A percentile compares a stretch with the other conserved stretches of the same genome.
These are phyloP conservation scores for Brassica incana DNA, from an alignment of 345 rosid species.

Conservation along the genomic window DNA sequence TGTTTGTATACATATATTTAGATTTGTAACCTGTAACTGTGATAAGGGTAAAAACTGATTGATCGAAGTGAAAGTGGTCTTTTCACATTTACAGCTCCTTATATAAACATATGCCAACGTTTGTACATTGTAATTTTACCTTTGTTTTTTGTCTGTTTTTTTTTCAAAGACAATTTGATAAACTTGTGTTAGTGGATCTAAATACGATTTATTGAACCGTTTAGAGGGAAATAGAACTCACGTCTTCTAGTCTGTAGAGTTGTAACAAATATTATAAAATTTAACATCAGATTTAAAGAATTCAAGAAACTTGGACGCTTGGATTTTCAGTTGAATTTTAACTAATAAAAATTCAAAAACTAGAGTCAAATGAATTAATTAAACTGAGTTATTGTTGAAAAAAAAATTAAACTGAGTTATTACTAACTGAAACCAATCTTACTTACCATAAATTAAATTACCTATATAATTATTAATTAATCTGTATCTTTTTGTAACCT, in stretches of 20 bases:
- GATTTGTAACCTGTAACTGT: not conserved
- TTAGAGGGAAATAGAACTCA: not conserved
- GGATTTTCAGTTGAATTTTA: not conserved
- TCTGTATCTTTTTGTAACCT: not conserved
- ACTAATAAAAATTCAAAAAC: not conserved
- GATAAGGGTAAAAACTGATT: constrained; percentile 24
- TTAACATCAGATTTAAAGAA: not conserved
- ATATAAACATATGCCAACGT: constrained; percentile 31
- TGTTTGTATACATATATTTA: not conserved
- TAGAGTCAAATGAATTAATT: not conserved
- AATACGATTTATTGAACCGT: not conserved
- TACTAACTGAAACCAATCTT: not conserved
- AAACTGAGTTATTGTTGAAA: not conserved
- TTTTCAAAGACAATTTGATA: not conserved
- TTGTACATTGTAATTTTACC: constrained; percentile 25
- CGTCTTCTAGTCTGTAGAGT: not conserved
- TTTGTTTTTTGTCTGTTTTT: not conserved
- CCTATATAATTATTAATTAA: not conserved
- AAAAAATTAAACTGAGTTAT: not conserved
- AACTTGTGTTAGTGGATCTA: not conserved
- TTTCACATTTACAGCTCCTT: constrained; percentile 38
- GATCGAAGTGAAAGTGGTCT: constrained; percentile 60
- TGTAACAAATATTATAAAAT: not conserved
- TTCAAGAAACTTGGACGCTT: not conserved
- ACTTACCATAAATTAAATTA: not conserved